phyloP scores from a whole-genome alignment of 2,329 filamentous ascomycete genomes.

The Ophiocordyceps australis region DNA sequence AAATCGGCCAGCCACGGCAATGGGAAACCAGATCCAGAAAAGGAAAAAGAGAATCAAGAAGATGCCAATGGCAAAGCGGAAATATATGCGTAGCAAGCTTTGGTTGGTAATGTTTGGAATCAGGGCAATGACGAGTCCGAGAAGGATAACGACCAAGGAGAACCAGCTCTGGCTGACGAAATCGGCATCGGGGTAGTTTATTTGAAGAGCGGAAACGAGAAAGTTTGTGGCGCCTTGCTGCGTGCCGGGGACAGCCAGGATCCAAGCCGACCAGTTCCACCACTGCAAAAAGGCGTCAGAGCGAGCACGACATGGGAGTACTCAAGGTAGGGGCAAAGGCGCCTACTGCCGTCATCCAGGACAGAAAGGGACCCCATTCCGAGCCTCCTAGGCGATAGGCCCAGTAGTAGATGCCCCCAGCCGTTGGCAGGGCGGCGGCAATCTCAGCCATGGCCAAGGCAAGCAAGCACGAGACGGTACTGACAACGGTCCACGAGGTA shows the following conservation, averaged over 20 bases:
- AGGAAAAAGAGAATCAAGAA: conserved; percentile 1
- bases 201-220: conserved; percentile 2
- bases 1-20: neutral
- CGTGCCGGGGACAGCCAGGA: conserved; percentile 1
- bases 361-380: conserved; percentile 2
- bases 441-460: conserved; percentile 2
- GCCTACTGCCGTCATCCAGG: conserved; percentile 2
- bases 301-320: neutral
- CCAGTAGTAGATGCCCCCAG: conserved; percentile 2
- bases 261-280: conserved; percentile 2
- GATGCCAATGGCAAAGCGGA: conserved; percentile 2
- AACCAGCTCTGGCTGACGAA: conserved; percentile 1
- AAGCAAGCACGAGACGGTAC: conserved; percentile 1
- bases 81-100: conserved; percentile 1
- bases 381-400: conserved; percentile 1
- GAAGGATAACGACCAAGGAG: neutral
- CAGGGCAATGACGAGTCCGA: conserved; percentile 1
- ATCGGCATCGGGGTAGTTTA: conserved; percentile 1
- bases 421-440: conserved; percentile 1
- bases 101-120: conserved; percentile 1
- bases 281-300: neutral
- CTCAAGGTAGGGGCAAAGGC: neutral
- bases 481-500: conserved; percentile 1
- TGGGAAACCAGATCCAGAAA: conserved; percentile 1
- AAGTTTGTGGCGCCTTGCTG: conserved; percentile 3